Evolutionary conservation across 495 filamentous ascomycete species (phyloP).

Genomic region (Cryomyces minteri): DNA sequence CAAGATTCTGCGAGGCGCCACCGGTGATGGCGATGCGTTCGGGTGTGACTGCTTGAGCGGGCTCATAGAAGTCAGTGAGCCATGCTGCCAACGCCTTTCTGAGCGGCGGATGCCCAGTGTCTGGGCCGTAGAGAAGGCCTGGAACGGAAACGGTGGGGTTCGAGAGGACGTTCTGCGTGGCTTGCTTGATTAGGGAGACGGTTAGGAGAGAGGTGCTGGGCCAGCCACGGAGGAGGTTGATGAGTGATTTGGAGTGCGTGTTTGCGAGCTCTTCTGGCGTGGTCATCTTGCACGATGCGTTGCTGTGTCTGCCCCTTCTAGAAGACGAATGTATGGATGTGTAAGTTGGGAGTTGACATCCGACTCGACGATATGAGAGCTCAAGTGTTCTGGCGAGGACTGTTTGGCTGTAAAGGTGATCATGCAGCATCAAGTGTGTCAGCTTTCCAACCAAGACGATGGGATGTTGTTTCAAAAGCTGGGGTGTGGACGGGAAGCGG

Average conservation of each 20-base stretch:
- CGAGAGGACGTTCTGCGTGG: slow-evolving; percentile 35
- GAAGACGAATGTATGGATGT: no score
- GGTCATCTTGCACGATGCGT: no score
- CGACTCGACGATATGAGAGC: no score
- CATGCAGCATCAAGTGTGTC: no score
- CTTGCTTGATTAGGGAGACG: slow-evolving; percentile 30
- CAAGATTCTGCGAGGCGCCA: slow-evolving; percentile 61
- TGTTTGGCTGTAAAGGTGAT: no score
- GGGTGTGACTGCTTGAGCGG: slow-evolving; percentile 3
- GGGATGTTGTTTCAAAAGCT: no score
- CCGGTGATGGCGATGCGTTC: slow-evolving; percentile 64
- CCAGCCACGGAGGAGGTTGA: slow-evolving; percentile 57
- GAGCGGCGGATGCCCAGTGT: slow-evolving; percentile 51
- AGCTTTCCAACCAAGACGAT: no score
- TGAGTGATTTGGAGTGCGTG: slow-evolving; percentile 10
- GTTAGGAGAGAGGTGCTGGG: slow-evolving; percentile 58
- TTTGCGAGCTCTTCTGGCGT: background rate
- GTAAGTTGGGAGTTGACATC: background rate
- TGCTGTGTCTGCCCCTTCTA: no score
- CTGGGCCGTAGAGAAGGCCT: slow-evolving; percentile 58
- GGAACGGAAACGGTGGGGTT: slow-evolving; percentile 34
- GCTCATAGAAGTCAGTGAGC: slow-evolving; percentile 44
- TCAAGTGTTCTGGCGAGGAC: no score
- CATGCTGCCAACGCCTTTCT: slow-evolving; percentile 46
- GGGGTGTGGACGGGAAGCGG: no score